Conservation (phyloP, 306 rosid species). For the Ziziphus jujuba region DNA sequence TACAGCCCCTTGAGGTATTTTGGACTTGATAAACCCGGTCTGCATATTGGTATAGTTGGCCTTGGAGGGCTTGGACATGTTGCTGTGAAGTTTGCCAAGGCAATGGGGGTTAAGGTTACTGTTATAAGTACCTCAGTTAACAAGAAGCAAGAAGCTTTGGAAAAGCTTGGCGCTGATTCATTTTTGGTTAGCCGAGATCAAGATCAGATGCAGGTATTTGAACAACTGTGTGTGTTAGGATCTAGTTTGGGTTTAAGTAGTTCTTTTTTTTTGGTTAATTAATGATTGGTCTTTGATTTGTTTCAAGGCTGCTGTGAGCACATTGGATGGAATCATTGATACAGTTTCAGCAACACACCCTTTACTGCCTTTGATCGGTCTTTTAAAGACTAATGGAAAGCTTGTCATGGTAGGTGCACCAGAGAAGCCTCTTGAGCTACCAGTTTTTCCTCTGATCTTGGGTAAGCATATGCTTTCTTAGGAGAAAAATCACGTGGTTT, state of each 20-base stretch:
- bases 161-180: constrained; percentile 18
- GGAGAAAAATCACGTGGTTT: neutral
- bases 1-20: constrained; percentile 42
- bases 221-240: too few species aligned
- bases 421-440: constrained; percentile 32
- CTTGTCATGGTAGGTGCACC: constrained; percentile 42
- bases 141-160: constrained; percentile 41
- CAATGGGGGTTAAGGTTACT: constrained; percentile 35
- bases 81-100: constrained; percentile 56
- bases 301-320: constrained; percentile 31
- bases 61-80: constrained; percentile 49
- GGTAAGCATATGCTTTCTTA: constrained; percentile 25
- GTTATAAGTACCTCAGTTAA: constrained; percentile 42
- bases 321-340: constrained; percentile 48
- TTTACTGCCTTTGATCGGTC: constrained; percentile 14
- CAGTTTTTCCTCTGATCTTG: constrained; percentile 23
- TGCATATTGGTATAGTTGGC: constrained; percentile 46
- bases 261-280: too few species aligned
- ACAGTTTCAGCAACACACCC: constrained; percentile 36
- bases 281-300: neutral
- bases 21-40: constrained; percentile 32
- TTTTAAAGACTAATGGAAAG: constrained; percentile 36
- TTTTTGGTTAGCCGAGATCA: constrained; percentile 14
- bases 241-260: too few species aligned
- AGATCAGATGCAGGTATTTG: constrained; percentile 11